These are phyloP conservation scores for Fraxinus baroniana DNA, from an alignment of 305 asterid genomes.

Conservation along the genomic window DNA sequence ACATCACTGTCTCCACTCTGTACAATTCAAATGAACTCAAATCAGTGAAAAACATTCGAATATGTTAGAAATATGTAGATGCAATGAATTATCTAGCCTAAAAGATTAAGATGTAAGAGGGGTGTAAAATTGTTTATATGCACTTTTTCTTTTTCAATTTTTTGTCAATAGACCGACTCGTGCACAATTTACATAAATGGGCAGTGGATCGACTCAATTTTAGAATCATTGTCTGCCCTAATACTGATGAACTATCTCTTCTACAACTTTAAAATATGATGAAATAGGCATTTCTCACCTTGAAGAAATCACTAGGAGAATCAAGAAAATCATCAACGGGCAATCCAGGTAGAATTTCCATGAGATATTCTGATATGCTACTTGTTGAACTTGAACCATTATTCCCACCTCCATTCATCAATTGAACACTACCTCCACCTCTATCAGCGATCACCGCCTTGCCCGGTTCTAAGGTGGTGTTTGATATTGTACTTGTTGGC, in stretches of 20 bases:
- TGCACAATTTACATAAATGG: not conserved
- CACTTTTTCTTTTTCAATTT: not conserved
- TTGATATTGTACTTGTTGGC: constrained; percentile 18
- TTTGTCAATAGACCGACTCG: not conserved
- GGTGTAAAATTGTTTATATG: not conserved
- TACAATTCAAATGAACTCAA: not conserved
- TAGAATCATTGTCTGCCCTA: not conserved
- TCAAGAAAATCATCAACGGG: constrained; percentile 80
- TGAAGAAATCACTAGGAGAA: constrained; percentile 45
- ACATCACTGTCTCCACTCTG: constrained; percentile 24
- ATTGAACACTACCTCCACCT: constrained; percentile 9
- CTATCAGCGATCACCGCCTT: not conserved
- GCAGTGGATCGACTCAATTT: not conserved
- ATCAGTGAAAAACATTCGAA: not conserved
- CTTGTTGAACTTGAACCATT: constrained; percentile 31
- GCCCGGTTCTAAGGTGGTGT: not conserved
- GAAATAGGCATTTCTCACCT: constrained; percentile 48
- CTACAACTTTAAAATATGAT: not conserved
- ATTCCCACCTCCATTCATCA: constrained; percentile 25
- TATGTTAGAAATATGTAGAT: not conserved
- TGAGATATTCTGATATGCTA: constrained; percentile 72
- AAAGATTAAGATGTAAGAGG: not conserved
- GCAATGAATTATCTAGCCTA: not conserved
- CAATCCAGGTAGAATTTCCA: constrained; percentile 78
- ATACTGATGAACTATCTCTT: not conserved